Percentiles rank a stretch among this genome's conserved stretches.
phyloP scores from a whole-genome alignment of 2,329 filamentous ascomycete genomes.

The Xylaria sp. region DNA sequence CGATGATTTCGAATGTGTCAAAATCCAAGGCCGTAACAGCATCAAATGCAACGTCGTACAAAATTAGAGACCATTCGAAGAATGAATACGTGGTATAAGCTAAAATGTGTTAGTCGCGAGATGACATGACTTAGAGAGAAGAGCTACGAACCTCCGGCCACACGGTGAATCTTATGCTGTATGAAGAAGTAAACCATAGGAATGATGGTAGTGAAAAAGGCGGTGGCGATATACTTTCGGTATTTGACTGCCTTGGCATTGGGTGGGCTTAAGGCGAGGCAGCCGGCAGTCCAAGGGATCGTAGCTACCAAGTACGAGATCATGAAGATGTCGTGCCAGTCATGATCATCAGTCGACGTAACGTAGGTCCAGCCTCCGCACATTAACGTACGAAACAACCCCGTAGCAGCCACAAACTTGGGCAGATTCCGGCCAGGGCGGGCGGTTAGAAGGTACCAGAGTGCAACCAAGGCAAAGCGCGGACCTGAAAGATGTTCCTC shows the following conservation, averaged over 20 bases:
- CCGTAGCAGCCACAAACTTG: slow-evolving; percentile 81
- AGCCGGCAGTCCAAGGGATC: slow-evolving; percentile 93
- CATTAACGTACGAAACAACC: slow-evolving; percentile 87
- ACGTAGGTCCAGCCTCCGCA: slow-evolving; percentile 99
- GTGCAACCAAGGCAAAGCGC: slow-evolving; percentile 86
- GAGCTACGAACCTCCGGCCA: slow-evolving; percentile 81
- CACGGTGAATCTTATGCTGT: slow-evolving; percentile 95
- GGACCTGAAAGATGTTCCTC: slow-evolving; percentile 68
- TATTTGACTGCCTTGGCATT: slow-evolving; percentile 88
- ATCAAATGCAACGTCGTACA: slow-evolving; percentile 97
- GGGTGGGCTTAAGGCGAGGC: slow-evolving; percentile 85
- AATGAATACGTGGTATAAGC: slow-evolving; percentile 98
- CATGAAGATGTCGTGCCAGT: slow-evolving; percentile 99
- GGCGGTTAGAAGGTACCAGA: slow-evolving; percentile 92
- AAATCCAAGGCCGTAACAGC: slow-evolving; percentile 95
- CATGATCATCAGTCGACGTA: slow-evolving; percentile 96
- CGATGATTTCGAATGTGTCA: slow-evolving; percentile 83
- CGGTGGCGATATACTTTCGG: slow-evolving; percentile 82
- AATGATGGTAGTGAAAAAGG: slow-evolving; percentile 91
- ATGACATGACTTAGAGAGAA: too few relatives aligned
- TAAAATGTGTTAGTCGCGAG: slow-evolving; percentile 53
- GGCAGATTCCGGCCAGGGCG: slow-evolving; percentile 80
- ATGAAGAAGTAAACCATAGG: slow-evolving; percentile 97
- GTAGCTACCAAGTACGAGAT: slow-evolving; percentile 96
- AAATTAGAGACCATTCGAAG: slow-evolving; percentile 95